Base-by-base conservation (phyloP, 768 basidiomycete genomes). In the Suillus ampliporus region DNA sequence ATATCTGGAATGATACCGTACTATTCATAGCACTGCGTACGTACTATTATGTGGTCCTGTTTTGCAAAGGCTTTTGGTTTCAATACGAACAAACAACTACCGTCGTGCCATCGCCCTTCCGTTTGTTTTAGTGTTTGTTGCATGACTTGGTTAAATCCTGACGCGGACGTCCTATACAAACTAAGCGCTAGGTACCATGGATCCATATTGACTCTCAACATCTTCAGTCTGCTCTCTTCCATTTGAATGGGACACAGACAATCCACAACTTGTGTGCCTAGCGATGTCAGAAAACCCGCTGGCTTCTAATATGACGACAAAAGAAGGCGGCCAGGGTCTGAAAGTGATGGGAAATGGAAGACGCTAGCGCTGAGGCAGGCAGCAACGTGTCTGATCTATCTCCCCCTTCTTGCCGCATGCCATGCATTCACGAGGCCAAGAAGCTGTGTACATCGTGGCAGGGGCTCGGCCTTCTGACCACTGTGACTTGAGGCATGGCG, bases 341-440 rank as follows among this genome's bases (percentile, higher is more conserved):
- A 40, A 40, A 23, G 15, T 17, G 15, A 54, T 37, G 52, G 53
- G 53, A 23, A 54, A 19, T 23, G 23, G 38, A 56, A 38, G 10
- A 26, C 53, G 40, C 6, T 23, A 56, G 53, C 26, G 17, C 5
- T 40, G 17, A 17, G 53, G 53, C 37, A 56, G 53, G 53, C 23
- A 56, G 38, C 53, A 56, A 56, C 53, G 53, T 56, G 53, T 56
- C 37, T 11, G 53, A 56, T 38, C 37, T 38, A 38, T 56, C 19
- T 38, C 53, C 53, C 15, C 53, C 53, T 38, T 54, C 37, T 38
- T 40, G 23, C 37, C 53, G 37, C 37, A 40, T 40, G 5, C 17
- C 17, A 40, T 26, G 35, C 35, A 37, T 37, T 53, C 52, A 35
- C 52, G 52, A 53, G 52, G 35, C n/a, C 7, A 23, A 23, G n/a